Conservation (phyloP, 1,284 basidiomycete genomes). For the Pterulicium gracile region DNA sequence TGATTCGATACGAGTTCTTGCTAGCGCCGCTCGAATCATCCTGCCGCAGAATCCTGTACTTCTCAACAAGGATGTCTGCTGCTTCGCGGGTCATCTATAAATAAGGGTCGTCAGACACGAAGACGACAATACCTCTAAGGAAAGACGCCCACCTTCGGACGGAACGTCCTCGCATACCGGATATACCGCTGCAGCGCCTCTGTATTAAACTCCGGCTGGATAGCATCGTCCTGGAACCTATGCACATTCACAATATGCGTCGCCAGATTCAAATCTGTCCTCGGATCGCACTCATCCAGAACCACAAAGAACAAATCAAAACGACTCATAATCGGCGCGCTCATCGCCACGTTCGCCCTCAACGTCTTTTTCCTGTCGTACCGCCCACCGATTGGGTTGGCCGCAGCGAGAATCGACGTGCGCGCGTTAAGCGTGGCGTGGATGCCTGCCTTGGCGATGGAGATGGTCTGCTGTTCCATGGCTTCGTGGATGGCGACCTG, state of each 20-base stretch:
- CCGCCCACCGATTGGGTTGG: slow-evolving; percentile 93
- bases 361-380: slow-evolving; percentile 95
- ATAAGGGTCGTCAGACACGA: slow-evolving; percentile 8
- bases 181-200: slow-evolving; percentile 96
- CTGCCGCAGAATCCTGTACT: slow-evolving; percentile 87
- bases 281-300: slow-evolving; percentile 94
- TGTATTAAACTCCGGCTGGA: slow-evolving; percentile 94
- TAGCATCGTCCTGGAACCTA: slow-evolving; percentile 89
- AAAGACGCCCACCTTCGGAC: slow-evolving; percentile 65
- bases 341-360: slow-evolving; percentile 96
- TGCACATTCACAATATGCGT: slow-evolving; percentile 98
- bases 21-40: slow-evolving; percentile 87
- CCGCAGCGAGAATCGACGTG: slow-evolving; percentile 95
- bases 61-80: slow-evolving; percentile 89
- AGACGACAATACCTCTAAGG: background rate
- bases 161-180: slow-evolving; percentile 92
- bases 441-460: slow-evolving; percentile 98
- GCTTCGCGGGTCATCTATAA: slow-evolving; percentile 83
- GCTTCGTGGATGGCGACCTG: slow-evolving; percentile 99
- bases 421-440: slow-evolving; percentile 97
- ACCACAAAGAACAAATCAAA: slow-evolving; percentile 99
- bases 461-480: slow-evolving; percentile 99
- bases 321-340: slow-evolving; percentile 97
- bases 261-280: slow-evolving; percentile 88
- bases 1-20: slow-evolving; percentile 91